Percentiles rank a stretch among this genome's conserved stretches.
These are phyloP conservation scores for Exophiala mesophila DNA, from an alignment of 2,329 filamentous ascomycete genomes.

Conservation along the genomic window DNA sequence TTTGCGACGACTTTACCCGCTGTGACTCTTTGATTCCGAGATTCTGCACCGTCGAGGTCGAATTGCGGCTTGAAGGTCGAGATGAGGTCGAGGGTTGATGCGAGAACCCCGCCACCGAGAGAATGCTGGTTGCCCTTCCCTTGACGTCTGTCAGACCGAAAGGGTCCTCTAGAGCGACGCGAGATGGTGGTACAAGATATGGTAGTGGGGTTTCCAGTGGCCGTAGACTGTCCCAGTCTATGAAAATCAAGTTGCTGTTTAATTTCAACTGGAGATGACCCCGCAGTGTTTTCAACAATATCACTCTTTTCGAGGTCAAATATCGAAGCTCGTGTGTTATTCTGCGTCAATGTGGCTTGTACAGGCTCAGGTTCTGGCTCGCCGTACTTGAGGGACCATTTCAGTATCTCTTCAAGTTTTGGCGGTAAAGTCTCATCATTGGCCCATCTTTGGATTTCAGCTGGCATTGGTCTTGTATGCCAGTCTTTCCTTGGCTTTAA, in stretches of 20 bases:
- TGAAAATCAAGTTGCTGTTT: too few species aligned
- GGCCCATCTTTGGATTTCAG: slow-evolving; percentile 12
- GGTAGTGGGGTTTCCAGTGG: too few species aligned
- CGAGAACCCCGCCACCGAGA: slow-evolving; percentile 1
- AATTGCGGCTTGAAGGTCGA: slow-evolving; percentile 8
- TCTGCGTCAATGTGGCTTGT: too few species aligned
- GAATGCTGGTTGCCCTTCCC: background rate
- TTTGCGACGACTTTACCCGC: too few species aligned
- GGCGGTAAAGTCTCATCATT: too few species aligned
- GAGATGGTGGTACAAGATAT: background rate
- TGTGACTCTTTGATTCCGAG: background rate
- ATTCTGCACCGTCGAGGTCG: slow-evolving; percentile 1
- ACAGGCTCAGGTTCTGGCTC: background rate
- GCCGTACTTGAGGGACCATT: slow-evolving; percentile 15
- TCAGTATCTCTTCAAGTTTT: slow-evolving; percentile 20
- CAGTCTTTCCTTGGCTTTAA: slow-evolving; percentile 10
- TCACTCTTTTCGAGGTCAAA: too few species aligned
- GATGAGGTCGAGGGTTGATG: slow-evolving; percentile 11
- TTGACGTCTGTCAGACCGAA: background rate
- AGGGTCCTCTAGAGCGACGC: too few species aligned
- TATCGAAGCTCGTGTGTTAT: too few species aligned
- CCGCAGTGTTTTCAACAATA: too few species aligned
- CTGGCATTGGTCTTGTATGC: slow-evolving; percentile 10
- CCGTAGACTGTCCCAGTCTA: too few species aligned
- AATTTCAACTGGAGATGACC: too few species aligned